These are phyloP conservation scores for Lotus japonicus DNA, from an alignment of 306 rosid genomes.

Conservation along the genomic window DNA sequence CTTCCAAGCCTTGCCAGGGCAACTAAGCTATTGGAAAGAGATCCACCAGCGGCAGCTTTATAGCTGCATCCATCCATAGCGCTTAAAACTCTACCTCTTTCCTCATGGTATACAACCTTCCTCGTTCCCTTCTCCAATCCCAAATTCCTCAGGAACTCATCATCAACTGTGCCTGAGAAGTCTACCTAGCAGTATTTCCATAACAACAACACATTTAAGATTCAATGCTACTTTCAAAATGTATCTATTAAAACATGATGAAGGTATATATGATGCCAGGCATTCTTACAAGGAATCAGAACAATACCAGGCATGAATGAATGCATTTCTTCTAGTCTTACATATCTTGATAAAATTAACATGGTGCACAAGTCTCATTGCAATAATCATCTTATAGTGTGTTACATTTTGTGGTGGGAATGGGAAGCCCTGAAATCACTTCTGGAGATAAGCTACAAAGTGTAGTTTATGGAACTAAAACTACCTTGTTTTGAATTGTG, in stretches of 20 bases:
- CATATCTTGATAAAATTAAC: no score
- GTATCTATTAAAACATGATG: neutral
- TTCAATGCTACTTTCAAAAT: neutral
- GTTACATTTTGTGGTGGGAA: no score
- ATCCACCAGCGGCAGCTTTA: constrained; percentile 98
- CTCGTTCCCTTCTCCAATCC: constrained; percentile 86
- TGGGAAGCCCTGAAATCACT: no score
- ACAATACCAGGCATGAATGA: neutral
- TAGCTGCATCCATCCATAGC: constrained; percentile 98
- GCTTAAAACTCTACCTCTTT: constrained; percentile 81
- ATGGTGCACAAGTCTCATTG: no score
- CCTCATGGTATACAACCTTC: constrained; percentile 87
- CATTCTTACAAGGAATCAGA: neutral
- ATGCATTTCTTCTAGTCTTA: neutral
- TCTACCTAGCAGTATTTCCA: constrained; percentile 54
- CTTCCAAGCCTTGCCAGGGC: constrained; percentile 87
- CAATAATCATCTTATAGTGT: no score
- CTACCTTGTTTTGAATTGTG: no score
- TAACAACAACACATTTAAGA: neutral
- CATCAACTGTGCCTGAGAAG: constrained; percentile 82
- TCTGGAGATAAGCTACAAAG: no score
- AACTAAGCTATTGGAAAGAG: constrained; percentile 88
- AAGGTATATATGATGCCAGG: neutral
- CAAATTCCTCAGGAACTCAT: constrained; percentile 62
- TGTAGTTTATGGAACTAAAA: no score